A percentile compares a stretch with the other conserved stretches of the same genome.
Evolutionary conservation across 2,329 filamentous ascomycete species (phyloP).

Genomic region (Sporothrix curviconia): DNA sequence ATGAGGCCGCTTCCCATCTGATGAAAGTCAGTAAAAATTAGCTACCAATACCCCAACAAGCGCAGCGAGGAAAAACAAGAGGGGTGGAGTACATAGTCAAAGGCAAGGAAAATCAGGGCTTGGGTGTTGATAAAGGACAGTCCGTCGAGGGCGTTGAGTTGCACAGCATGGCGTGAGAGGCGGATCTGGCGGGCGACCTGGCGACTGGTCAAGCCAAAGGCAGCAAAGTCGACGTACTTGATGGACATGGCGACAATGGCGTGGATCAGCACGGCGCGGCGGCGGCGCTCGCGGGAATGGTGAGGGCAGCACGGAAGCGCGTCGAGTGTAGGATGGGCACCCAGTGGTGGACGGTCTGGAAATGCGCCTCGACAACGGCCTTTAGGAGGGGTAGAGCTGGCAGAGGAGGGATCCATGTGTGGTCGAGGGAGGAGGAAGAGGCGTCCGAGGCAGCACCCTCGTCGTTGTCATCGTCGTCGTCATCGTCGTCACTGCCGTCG

Average conservation of each 20-base stretch:
- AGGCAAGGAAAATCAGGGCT: conserved; percentile 29
- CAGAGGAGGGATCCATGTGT: conserved; percentile 10
- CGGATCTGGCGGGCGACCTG: conserved; percentile 1
- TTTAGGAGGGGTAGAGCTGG: conserved; percentile 18
- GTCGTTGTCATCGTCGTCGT: neutral
- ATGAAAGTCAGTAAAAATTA: neutral
- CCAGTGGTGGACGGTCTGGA: conserved; percentile 30
- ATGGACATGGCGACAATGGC: conserved; percentile 26
- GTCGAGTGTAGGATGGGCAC: conserved; percentile 32
- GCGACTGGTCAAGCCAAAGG: neutral
- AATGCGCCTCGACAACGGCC: conserved; percentile 26
- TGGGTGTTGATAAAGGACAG: conserved; percentile 30
- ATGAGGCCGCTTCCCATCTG: conserved; percentile 23
- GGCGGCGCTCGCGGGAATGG: conserved; percentile 21
- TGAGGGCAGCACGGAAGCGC: conserved; percentile 25
- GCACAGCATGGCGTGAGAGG: conserved; percentile 21
- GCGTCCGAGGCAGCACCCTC: neutral
- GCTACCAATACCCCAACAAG: neutral
- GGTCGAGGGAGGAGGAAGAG: neutral
- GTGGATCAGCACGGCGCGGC: conserved; percentile 28
- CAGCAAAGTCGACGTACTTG: conserved; percentile 18
- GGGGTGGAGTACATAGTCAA: conserved; percentile 22
- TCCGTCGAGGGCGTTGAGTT: conserved; percentile 26
- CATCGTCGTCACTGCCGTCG: neutral
- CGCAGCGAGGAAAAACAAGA: neutral